Evolutionary conservation across 306 rosid genomes (phyloP).

Genomic region (Hippophae gyantsensis): DNA sequence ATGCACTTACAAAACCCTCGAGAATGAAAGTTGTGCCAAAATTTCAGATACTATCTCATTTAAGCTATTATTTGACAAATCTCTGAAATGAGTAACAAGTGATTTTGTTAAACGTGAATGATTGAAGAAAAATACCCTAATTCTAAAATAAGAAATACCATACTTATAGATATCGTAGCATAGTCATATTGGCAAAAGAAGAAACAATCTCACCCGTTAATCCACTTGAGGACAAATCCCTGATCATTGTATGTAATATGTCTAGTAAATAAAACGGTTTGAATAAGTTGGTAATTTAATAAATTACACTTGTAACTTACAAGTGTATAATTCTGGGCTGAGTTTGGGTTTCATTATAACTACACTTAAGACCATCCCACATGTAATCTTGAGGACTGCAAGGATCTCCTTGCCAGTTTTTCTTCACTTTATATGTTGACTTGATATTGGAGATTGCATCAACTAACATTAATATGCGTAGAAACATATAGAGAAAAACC

Average conservation of each 20-base stretch:
- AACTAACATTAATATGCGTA: constrained; percentile 16
- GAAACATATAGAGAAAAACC: no score
- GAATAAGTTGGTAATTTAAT: not conserved
- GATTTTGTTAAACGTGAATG: no score
- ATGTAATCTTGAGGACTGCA: constrained; percentile 26
- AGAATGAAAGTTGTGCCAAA: constrained; percentile 25
- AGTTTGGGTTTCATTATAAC: constrained; percentile 14
- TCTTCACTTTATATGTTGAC: constrained; percentile 20
- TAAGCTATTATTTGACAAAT: constrained; percentile 41
- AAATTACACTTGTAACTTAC: constrained; percentile 19
- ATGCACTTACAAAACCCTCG: constrained; percentile 35
- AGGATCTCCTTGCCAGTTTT: constrained; percentile 47
- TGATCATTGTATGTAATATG: not conserved
- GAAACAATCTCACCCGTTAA: constrained; percentile 24
- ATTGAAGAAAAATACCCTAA: no score
- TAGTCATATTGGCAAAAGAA: constrained; percentile 19
- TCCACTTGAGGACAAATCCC: constrained; percentile 38
- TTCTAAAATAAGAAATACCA: not conserved
- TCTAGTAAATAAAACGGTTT: not conserved
- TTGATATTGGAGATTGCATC: constrained; percentile 29
- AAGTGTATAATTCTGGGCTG: constrained; percentile 28
- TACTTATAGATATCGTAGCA: constrained; percentile 33
- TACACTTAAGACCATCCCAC: constrained; percentile 42
- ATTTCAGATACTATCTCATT: constrained; percentile 32
- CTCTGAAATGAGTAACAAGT: constrained; percentile 26